Evolutionary conservation across 345 rosid species (phyloP).

Genomic region (Psidium friedrichsthalianum): DNA sequence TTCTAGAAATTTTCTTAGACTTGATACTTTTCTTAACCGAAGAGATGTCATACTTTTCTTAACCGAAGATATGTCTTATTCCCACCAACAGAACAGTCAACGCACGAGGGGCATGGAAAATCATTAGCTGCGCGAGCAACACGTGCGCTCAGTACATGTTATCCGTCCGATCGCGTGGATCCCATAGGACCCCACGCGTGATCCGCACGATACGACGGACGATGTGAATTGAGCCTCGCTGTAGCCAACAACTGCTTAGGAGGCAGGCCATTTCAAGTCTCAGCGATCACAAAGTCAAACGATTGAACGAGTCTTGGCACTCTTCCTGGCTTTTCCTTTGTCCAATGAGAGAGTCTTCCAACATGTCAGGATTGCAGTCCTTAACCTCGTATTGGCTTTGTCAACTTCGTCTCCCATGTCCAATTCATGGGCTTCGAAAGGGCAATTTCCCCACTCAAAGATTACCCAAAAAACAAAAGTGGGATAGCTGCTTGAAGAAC

Average conservation of each 20-base stretch:
- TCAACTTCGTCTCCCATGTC: neutral
- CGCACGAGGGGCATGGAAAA: neutral
- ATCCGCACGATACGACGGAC: neutral
- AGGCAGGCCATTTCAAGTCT: neutral
- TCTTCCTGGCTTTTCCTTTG: neutral
- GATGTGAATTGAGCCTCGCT: neutral
- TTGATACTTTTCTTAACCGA: neutral
- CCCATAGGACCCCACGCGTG: neutral
- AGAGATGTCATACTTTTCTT: neutral
- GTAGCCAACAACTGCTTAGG: neutral
- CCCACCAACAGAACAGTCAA: neutral
- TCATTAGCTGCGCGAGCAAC: neutral
- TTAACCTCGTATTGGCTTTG: neutral
- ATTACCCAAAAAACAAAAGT: neutral
- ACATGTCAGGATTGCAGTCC: neutral
- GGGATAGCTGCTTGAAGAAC: neutral
- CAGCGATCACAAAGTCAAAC: neutral
- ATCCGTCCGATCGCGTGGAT: neutral
- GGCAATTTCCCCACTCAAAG: neutral
- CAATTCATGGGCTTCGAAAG: neutral
- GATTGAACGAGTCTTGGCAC: neutral
- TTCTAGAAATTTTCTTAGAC: neutral
- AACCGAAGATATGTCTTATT: neutral
- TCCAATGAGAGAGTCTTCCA: neutral
- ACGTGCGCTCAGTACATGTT: neutral